Evolutionary conservation across 1,284 basidiomycete genomes (phyloP).

Genomic region (Takashimella tepidaria): DNA sequence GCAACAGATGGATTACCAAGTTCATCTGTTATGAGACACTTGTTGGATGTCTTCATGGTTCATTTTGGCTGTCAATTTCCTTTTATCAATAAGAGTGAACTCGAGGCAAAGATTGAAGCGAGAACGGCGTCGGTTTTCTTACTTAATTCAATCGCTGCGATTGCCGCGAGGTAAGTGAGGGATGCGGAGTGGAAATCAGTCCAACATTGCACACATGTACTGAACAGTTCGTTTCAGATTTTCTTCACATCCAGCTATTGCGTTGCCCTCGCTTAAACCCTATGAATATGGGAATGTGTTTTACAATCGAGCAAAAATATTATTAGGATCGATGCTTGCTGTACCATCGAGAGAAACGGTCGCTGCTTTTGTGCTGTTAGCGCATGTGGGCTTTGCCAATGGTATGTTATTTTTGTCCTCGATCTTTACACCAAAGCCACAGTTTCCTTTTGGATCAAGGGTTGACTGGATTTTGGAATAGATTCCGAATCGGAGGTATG

Average conservation of each 20-base stretch:
- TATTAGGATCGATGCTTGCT: conserved; percentile 28
- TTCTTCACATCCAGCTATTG: conserved; percentile 28
- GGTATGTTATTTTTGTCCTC: conserved; percentile 9
- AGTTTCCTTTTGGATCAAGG: too few species aligned
- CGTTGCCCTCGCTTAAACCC: conserved; percentile 22
- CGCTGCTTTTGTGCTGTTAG: conserved; percentile 22
- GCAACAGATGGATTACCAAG: conserved; percentile 15
- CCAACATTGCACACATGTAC: too few species aligned
- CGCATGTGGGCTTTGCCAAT: conserved; percentile 26
- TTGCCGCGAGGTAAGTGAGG: conserved; percentile 24
- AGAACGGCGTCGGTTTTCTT: conserved; percentile 24
- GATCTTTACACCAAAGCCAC: neutral
- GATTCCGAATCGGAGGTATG: conserved; percentile 33
- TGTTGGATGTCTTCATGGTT: conserved; percentile 24
- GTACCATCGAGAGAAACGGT: conserved; percentile 31
- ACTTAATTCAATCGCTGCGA: conserved; percentile 22
- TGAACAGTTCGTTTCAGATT: conserved; percentile 18
- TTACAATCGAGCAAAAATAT: conserved; percentile 22
- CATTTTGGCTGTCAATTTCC: conserved; percentile 34
- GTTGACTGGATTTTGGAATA: too few species aligned
- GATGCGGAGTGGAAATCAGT: neutral
- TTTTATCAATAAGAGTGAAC: conserved; percentile 10
- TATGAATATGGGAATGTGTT: conserved; percentile 32
- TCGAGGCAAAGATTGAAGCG: conserved; percentile 16
- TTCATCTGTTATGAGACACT: conserved; percentile 21